Evolutionary conservation across 345 rosid species (phyloP).

Genomic region (Aethionema arabicum): DNA sequence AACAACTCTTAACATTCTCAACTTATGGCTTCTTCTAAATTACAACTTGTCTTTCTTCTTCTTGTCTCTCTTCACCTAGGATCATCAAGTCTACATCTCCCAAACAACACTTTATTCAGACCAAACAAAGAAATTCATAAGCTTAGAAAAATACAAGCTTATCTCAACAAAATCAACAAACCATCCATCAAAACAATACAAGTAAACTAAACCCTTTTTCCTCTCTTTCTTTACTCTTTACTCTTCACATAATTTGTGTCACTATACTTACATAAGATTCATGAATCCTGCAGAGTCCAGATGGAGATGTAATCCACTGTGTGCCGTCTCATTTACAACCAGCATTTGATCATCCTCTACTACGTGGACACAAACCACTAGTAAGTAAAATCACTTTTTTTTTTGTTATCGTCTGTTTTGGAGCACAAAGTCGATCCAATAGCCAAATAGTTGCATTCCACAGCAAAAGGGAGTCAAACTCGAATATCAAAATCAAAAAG

Average conservation of each 20-base stretch:
- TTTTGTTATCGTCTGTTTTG: too few species aligned
- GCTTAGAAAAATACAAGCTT: constrained; percentile 52
- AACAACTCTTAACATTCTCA: constrained; percentile 45
- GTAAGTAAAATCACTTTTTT: constrained; percentile 37
- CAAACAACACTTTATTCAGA: constrained; percentile 52
- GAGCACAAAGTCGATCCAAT: too few species aligned
- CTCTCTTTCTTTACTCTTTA: constrained; percentile 2
- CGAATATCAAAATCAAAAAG: too few species aligned
- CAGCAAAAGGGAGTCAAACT: too few species aligned
- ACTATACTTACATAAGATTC: background rate
- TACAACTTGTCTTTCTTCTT: constrained; percentile 41
- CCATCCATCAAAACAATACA: constrained; percentile 84
- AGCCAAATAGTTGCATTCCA: too few species aligned
- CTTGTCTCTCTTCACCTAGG: constrained; percentile 40
- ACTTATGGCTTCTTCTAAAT: constrained; percentile 51
- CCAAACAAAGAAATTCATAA: constrained; percentile 48
- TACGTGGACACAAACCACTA: constrained; percentile 70
- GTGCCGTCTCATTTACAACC: constrained; percentile 80
- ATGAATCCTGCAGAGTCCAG: constrained; percentile 68
- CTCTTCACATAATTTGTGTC: constrained; percentile 4
- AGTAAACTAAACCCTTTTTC: constrained; percentile 40
- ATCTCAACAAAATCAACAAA: constrained; percentile 75
- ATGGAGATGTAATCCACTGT: constrained; percentile 94
- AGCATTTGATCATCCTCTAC: constrained; percentile 89
- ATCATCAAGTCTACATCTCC: constrained; percentile 36